Conservation (phyloP, 768 basidiomycete genomes). For the Xerocomus brunneocitrinus region DNA sequence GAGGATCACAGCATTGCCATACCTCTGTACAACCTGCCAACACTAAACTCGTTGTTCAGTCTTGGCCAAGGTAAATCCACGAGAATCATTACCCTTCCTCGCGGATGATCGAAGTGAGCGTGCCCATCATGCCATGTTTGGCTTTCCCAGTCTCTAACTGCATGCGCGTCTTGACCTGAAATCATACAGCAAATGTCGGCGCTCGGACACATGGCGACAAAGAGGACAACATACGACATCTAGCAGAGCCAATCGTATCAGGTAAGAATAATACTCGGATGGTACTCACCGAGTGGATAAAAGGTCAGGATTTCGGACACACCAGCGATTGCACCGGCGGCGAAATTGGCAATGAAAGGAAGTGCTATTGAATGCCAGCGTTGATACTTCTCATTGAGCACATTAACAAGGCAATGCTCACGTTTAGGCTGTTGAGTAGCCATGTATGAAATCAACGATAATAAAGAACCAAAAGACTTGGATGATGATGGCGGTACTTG, state of each 20-base stretch:
- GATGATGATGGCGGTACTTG: not conserved
- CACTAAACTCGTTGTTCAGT: constrained; percentile 36
- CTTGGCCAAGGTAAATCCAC: not conserved
- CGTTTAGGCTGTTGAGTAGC: constrained; percentile 32
- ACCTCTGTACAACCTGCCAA: constrained; percentile 88
- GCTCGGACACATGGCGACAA: not conserved
- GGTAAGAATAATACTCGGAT: not conserved
- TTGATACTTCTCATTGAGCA: not conserved
- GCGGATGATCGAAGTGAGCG: constrained; percentile 75
- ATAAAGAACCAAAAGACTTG: not conserved
- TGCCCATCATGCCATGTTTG: constrained; percentile 73
- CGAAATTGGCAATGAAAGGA: constrained; percentile 85
- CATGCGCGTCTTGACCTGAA: constrained; percentile 95
- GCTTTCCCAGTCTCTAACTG: constrained; percentile 88
- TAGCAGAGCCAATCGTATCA: constrained; percentile 23
- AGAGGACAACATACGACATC: constrained; percentile 71
- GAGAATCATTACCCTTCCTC: constrained; percentile 74
- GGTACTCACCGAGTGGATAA: constrained; percentile 76
- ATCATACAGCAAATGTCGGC: constrained; percentile 6
- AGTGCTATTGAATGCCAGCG: constrained; percentile 47
- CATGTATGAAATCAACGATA: constrained; percentile 11
- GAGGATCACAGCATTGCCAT: not conserved
- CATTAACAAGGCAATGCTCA: constrained; percentile 6
- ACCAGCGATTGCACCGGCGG: constrained; percentile 95
- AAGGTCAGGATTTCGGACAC: constrained; percentile 80